Base-by-base conservation (phyloP, 2,329 filamentous ascomycete species). In the Neofusicoccum parvum region DNA sequence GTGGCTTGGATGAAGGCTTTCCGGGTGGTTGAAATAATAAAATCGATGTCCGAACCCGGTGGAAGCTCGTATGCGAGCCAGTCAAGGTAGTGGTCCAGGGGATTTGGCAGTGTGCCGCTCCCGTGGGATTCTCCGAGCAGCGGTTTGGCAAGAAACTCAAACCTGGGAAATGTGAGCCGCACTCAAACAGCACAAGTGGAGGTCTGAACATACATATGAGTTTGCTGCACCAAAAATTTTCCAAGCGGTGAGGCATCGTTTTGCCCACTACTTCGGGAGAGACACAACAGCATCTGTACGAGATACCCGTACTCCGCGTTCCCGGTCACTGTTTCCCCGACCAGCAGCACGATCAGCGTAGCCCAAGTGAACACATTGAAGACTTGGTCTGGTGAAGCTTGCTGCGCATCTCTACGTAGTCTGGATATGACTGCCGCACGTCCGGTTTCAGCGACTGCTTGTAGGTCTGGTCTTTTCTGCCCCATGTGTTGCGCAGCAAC, bases 301-400 rank as follows among this genome's bases (percentile, higher is more conserved):
- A 80, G 70, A 58, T 77, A 77, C 0, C 67, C 68, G 54, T 76
- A 80, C 37, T 80, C 79, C 20, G 72, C 72, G 3, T 78, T 76
- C 0, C 78, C 79, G 0, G 78, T 80, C 6, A 80, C 79, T 0
- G 79, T 80, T 14, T 81, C 79, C 0, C 79, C 79, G 0, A 80
- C 78, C 0, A 81, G 68, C 0, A 80, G 71, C 0, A 80, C 74
- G 1, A 80, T 67, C 11, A 80, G 69, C 0, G 78, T 80, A 0
- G 77, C 76, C 67, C 78, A 73, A 2, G 75, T 79, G 11, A 72
- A 78, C 0, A 74, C 71, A 37, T 73, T 78, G 67, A 80, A 79
- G 0, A 80, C 71, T n/a, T 65, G 66, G 9, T 72, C 67, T 0
- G 72, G 70, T 2, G 70, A 69, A 1, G 71, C 69, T 14, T 69